phyloP scores from a whole-genome alignment of 805 yeast species.

The Monosporozyma unispora region DNA sequence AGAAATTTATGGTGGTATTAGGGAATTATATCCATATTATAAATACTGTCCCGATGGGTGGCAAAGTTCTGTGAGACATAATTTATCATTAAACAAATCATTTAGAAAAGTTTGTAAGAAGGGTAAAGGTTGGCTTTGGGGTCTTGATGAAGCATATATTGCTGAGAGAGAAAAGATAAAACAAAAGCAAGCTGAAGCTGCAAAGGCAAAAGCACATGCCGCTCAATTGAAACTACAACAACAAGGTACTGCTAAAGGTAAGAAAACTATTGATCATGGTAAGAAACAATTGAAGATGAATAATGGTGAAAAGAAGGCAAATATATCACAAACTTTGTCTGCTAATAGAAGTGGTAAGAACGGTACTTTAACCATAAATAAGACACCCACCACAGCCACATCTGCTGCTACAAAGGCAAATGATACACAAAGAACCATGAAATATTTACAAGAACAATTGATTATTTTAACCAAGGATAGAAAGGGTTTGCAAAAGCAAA shows the following conservation, averaged over 20 bases:
- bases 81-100: slow-evolving; percentile 75
- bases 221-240: slow-evolving; percentile 47
- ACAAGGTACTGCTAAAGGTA: slow-evolving; percentile 35
- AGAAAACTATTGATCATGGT: slow-evolving; percentile 16
- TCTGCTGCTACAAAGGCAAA: slow-evolving; percentile 16
- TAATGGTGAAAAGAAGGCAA: slow-evolving; percentile 27
- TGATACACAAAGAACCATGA: slow-evolving; percentile 50
- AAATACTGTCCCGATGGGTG: slow-evolving; percentile 94
- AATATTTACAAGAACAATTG: slow-evolving; percentile 78
- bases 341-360: slow-evolving; percentile 21
- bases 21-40: slow-evolving; percentile 83
- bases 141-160: slow-evolving; percentile 75
- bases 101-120: slow-evolving; percentile 74
- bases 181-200: slow-evolving; percentile 56
- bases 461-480: slow-evolving; percentile 71
- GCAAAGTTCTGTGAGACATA: slow-evolving; percentile 92
- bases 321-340: slow-evolving; percentile 28
- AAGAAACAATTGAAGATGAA: slow-evolving; percentile 7
- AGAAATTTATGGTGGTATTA: slow-evolving; percentile 80
- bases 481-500: slow-evolving; percentile 66
- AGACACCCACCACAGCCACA: slow-evolving; percentile 4
- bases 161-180: slow-evolving; percentile 73
- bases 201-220: slow-evolving; percentile 50
- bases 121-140: slow-evolving; percentile 95
- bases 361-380: not conserved